Conservation (phyloP, 1,139 yeast species). For the Taphrina deformans region DNA sequence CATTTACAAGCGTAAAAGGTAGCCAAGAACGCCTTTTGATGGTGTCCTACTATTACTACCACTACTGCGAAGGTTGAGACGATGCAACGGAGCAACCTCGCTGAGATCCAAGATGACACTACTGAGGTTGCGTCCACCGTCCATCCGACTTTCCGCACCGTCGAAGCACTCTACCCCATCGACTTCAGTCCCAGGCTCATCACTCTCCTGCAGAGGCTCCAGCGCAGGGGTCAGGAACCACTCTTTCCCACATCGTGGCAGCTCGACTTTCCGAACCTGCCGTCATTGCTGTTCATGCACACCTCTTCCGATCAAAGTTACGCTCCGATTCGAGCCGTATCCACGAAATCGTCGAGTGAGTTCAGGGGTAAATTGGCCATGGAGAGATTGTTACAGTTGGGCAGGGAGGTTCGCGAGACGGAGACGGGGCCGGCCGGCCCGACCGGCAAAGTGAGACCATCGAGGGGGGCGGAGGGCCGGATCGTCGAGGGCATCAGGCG, state of each 20-base stretch:
- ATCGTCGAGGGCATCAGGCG: neutral
- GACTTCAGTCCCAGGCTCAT: slow-evolving; percentile 24
- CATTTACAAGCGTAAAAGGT: neutral
- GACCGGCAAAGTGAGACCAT: neutral
- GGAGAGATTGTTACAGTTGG: slow-evolving; percentile 22
- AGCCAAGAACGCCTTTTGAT: neutral
- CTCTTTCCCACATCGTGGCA: slow-evolving; percentile 33
- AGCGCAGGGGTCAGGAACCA: slow-evolving; percentile 26
- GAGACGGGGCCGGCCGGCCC: neutral
- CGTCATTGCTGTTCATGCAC: slow-evolving; percentile 14
- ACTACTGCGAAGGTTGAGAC: too few relatives aligned
- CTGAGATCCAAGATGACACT: neutral
- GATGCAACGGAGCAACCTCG: neutral
- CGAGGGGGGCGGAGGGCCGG: neutral
- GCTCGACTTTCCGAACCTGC: slow-evolving; percentile 29
- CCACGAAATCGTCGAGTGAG: neutral
- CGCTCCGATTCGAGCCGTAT: neutral
- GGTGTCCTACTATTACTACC: too few relatives aligned
- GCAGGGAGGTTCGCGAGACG: slow-evolving; percentile 19
- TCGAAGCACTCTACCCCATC: neutral
- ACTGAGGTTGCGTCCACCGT: neutral
- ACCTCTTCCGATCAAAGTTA: neutral
- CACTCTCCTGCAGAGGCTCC: slow-evolving; percentile 7
- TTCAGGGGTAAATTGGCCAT: slow-evolving; percentile 33
- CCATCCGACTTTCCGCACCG: neutral